Evolutionary conservation across 345 rosid species (phyloP), one percentile per base, ranked within the genome.

Genomic region (Bruguiera gymnorhiza): DNA sequence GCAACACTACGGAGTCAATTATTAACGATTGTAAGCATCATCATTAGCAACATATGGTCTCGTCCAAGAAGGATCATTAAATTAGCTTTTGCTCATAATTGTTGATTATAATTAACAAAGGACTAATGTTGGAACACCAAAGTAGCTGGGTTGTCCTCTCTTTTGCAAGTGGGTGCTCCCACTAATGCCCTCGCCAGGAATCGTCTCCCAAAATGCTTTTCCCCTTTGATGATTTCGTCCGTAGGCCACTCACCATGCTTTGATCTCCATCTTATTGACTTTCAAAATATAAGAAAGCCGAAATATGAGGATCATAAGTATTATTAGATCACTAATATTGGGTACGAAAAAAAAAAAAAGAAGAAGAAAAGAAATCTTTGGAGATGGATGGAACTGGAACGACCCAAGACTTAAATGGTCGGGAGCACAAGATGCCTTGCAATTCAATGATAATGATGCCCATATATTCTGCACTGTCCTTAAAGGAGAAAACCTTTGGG

Each of bases 181-280:
- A 64, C 70, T 79, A 81, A 74, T 72, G 76, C 76, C 65, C 65
- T 72, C 73, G 58, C 76, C 70, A 72, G 71, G 73, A 68, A 61
- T 72, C 83, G 76, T 80, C 65, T 43, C 20, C 72, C 46, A 52
- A 58, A 46, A 43, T 55, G 43, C 23, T 52, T 53, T 58, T 67
- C 7, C 7, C 18, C 34, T 53, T 76, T 80, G 73, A 76, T 72
- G 79, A 39, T 39, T 39, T 74, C 78, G 62, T 81, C 34, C 78
- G 78, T 70, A 75, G 83, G 76, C 93, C 89, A 85, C 84, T 85
- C 73, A 69, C 80, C 67, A 32, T 82, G 86, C 76, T 64, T 82
- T 75, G 16, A 11, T 81, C 73, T 66, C 82, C 70, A 60, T 75
- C 77, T 69, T 66, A 60, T 70, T 81, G 76, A 74, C 79, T 76